phyloP scores from a whole-genome alignment of 768 basidiomycete species.

The Boletellus emodensis region DNA sequence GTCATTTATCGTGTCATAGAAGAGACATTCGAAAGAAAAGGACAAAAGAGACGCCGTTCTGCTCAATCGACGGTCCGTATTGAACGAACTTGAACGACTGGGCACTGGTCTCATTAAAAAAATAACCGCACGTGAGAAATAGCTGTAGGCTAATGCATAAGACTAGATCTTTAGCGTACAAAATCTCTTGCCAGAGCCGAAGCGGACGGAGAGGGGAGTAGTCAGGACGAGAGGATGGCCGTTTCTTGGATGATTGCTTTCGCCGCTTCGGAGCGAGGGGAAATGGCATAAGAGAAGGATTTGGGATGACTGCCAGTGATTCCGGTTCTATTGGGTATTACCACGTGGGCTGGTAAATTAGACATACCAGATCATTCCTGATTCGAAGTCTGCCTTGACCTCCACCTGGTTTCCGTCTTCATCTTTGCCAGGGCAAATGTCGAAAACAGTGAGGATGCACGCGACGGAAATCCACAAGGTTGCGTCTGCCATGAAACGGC shows the following conservation, averaged over 20 bases:
- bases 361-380: slow-evolving; percentile 30
- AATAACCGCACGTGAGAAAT: slow-evolving; percentile 27
- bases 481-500: slow-evolving; percentile 41
- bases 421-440: slow-evolving; percentile 22
- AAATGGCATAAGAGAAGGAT: slow-evolving; percentile 27
- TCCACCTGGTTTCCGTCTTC: slow-evolving; percentile 13
- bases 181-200: neutral
- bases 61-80: slow-evolving; percentile 62
- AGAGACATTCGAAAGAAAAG: slow-evolving; percentile 36
- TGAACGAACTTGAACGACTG: slow-evolving; percentile 74
- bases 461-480: slow-evolving; percentile 35
- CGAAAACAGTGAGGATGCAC: slow-evolving; percentile 27
- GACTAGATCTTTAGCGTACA: neutral
- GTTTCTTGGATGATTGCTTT: slow-evolving; percentile 28
- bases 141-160: neutral
- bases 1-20: slow-evolving; percentile 14
- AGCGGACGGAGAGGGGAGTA: neutral
- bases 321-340: slow-evolving; percentile 1
- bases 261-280: slow-evolving; percentile 29
- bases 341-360: neutral
- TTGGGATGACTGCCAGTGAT: slow-evolving; percentile 26
- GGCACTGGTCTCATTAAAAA: slow-evolving; percentile 64
- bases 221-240: slow-evolving; percentile 18
- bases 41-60: slow-evolving; percentile 55
- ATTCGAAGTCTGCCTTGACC: slow-evolving; percentile 24